Base-by-base conservation (phyloP, 768 basidiomycete genomes). In the Amanita thiersii region DNA sequence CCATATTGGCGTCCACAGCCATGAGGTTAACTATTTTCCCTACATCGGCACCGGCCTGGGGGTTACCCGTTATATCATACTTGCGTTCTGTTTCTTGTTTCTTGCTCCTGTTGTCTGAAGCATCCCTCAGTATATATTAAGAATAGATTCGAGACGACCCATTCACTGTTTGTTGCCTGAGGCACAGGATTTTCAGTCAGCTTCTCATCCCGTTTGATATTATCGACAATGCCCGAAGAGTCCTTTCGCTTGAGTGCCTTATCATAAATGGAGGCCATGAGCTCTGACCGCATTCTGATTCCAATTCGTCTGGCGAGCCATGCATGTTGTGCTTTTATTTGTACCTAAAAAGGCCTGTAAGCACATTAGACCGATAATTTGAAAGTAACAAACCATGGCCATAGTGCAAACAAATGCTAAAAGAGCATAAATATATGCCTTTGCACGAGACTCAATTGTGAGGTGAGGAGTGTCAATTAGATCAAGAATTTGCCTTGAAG, bases 11-110 rank as follows among this genome's bases (percentile, higher is more conserved):
- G 55, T 89, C 86, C 5, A 75, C 78, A 10, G 85, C 79, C 88
- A 93, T 93, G 25, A 92, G 61, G 49, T 89, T 88, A 41, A 92
- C 86, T 38, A 93, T 87, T 57, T 92, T 91, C 9, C 91, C 91
- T 9, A 86, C 70, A 55, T 90, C 86, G 5, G 91, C 91, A 11
- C 87, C 85, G 0, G 81, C 73, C 50, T 76, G 81, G 1, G 79
- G 75, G 20, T 86, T 69, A 34, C 71, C 68, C 12, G 61, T 65
- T 51, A 61, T 66, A 7, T 58, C 25, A 26, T n/a, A 28, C 44
- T 45, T 45, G 20, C 33, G 39, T 21, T 39, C 32, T 14, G 37
- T 26, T 14, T 43, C 23, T 14, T 23, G 4, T 15, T 31, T 32
- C 38, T 35, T 35, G 11, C 21, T 35, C 18, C 31, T 46, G 17